Base-by-base conservation (phyloP, 139 green algal species). In the Zygnema circumcarinatum region DNA sequence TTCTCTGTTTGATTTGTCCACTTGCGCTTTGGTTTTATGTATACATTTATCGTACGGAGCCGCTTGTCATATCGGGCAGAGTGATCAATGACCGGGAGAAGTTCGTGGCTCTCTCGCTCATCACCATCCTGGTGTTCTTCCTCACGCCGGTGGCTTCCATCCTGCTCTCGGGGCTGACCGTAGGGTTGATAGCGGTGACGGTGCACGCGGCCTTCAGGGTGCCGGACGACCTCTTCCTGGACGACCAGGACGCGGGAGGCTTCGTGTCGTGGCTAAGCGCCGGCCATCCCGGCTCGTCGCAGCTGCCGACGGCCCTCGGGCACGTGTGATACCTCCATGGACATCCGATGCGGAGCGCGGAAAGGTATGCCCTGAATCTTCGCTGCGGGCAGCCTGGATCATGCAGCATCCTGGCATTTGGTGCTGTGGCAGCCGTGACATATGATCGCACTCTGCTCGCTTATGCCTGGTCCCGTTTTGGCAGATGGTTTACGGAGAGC, bases 221-320 rank as follows among this genome's bases (percentile, higher is more conserved):
- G 74, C 95, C 95, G 32, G 95, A 98, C 83, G 95, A 98, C 82
- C 92, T 98, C 1, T 98, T 98, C 90, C 86, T 94, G 39, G 95
- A 98, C 52, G 95, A 97, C 16, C 87, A 52, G 11, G 52, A 83
- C 11, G 38, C 52, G 33, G 79, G 73, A 29, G 87, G 89, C 11
- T 92, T 92, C 73, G 74, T 92, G 72, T 92, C 89, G 22, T 92
- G 90, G 32, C 36, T 92, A 22, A 39, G 80, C 54, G 25, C 54
- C 54, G n/a, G n/a, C n/a, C n/a, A n/a, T n/a, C n/a, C n/a, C n/a
- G n/a, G n/a, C n/a, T n/a, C n/a, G n/a, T n/a, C n/a, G n/a, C n/a
- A n/a, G n/a, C n/a, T n/a, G n/a, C n/a, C n/a, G n/a, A n/a, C n/a
- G n/a, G n/a, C n/a, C n/a, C n/a, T n/a, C n/a, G n/a, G n/a, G n/a